These are phyloP conservation scores for Saturnispora sanitii DNA, from an alignment of 805 yeast genomes.

Conservation along the genomic window DNA sequence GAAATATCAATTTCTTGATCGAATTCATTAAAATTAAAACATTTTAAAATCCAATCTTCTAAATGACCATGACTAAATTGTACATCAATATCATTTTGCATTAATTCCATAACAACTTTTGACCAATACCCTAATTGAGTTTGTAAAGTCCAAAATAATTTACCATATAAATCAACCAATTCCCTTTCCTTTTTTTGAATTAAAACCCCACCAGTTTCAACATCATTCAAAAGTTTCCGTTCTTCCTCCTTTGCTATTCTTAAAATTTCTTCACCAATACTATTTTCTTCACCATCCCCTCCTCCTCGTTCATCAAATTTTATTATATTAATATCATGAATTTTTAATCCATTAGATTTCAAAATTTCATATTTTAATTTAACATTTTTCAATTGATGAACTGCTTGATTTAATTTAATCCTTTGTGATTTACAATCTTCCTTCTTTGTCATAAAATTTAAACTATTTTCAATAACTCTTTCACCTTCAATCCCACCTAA, in stretches of 20 bases:
- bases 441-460: slow-evolving; percentile 7
- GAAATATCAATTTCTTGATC: slow-evolving; percentile 26
- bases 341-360: slow-evolving; percentile 66
- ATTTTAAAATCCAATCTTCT: slow-evolving; percentile 28
- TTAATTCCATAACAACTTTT: slow-evolving; percentile 28
- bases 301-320: slow-evolving; percentile 7
- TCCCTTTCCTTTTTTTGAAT: slow-evolving; percentile 34
- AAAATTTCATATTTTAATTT: slow-evolving; percentile 71
- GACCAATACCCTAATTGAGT: slow-evolving; percentile 70
- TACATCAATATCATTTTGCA: slow-evolving; percentile 6
- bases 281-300: slow-evolving; percentile 33
- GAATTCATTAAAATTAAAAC: slow-evolving; percentile 22
- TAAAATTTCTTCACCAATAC: slow-evolving; percentile 67
- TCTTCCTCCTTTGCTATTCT: slow-evolving; percentile 21
- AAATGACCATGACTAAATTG: slow-evolving; percentile 21
- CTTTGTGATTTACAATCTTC: slow-evolving; percentile 51
- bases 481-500: slow-evolving; percentile 55
- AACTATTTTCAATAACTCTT: slow-evolving; percentile 18
- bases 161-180: slow-evolving; percentile 61
- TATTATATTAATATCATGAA: slow-evolving; percentile 42
- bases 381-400: slow-evolving; percentile 63
- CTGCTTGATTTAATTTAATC: slow-evolving; percentile 59
- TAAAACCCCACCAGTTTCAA: neutral
- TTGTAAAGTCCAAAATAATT: slow-evolving; percentile 72
- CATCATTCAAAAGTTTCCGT: neutral